Conservation (phyloP, 2,329 filamentous ascomycete species). For the Botrytis cinerea region DNA sequence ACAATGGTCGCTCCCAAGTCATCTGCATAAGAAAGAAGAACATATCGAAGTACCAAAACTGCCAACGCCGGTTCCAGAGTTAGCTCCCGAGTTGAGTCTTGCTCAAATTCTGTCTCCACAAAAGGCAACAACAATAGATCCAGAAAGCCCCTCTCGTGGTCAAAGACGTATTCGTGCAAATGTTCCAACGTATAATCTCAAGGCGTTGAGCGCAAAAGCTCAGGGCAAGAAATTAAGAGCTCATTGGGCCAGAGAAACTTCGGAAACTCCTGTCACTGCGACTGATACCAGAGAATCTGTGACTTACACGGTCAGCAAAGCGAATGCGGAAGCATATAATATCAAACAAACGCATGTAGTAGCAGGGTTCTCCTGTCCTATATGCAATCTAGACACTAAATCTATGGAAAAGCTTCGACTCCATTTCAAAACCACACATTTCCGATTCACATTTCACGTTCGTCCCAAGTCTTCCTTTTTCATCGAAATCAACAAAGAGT, state of each 20-base stretch:
- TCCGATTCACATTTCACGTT: conserved; percentile 34
- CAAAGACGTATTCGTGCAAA: conserved; percentile 32
- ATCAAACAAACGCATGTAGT: conserved; percentile 33
- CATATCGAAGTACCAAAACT: not conserved
- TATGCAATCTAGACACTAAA: conserved; percentile 31
- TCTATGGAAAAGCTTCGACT: conserved; percentile 32
- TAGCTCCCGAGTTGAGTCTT: not conserved
- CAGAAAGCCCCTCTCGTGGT: conserved; percentile 31
- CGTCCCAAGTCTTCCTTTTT: conserved; percentile 48
- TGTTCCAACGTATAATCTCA: conserved; percentile 57
- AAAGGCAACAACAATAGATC: conserved; percentile 21
- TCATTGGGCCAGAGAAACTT: conserved; percentile 43
- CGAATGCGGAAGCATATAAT: conserved; percentile 29
- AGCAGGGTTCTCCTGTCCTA: conserved; percentile 34
- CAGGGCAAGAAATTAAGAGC: conserved; percentile 54
- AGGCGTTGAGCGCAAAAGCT: conserved; percentile 58
- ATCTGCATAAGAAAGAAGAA: conserved; percentile 18
- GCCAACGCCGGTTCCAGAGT: not conserved
- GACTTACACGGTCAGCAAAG: conserved; percentile 35
- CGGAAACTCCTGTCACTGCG: conserved; percentile 29
- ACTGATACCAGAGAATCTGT: conserved; percentile 34
- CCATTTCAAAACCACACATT: conserved; percentile 36
- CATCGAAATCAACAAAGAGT: conserved; percentile 35
- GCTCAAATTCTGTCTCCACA: conserved; percentile 21
- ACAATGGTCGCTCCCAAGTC: conserved; percentile 34